phyloP scores from a whole-genome alignment of 2,329 filamentous ascomycete genomes.

The Aspergillus arachidicola region DNA sequence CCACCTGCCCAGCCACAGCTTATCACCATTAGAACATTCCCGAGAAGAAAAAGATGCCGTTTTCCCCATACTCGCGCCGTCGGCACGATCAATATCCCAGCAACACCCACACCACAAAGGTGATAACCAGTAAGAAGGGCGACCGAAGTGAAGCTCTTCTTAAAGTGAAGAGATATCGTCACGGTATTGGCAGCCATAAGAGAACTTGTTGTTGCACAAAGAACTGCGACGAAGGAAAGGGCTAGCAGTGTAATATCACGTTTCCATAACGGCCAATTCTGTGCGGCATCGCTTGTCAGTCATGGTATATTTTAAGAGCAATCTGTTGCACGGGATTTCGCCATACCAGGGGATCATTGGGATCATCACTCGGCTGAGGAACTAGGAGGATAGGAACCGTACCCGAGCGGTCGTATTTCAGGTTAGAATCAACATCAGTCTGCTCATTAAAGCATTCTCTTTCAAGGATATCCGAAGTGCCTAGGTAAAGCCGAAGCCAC shows the following conservation, averaged over 20 bases:
- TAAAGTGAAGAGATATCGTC: slow-evolving; percentile 70
- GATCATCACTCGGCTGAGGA: slow-evolving; percentile 87
- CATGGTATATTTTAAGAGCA: background rate
- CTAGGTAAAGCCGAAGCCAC: slow-evolving; percentile 19
- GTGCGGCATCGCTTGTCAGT: slow-evolving; percentile 9
- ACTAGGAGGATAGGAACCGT: slow-evolving; percentile 75
- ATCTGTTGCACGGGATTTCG: too few species aligned
- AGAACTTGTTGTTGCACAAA: slow-evolving; percentile 81
- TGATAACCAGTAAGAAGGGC: slow-evolving; percentile 87
- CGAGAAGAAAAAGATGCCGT: slow-evolving; percentile 81
- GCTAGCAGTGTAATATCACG: slow-evolving; percentile 79
- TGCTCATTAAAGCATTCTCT: slow-evolving; percentile 51
- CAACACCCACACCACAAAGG: slow-evolving; percentile 77
- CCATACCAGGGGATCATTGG: slow-evolving; percentile 77
- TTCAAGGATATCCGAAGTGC: slow-evolving; percentile 62
- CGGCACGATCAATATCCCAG: slow-evolving; percentile 83
- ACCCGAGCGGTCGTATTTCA: slow-evolving; percentile 75
- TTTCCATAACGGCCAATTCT: slow-evolving; percentile 85
- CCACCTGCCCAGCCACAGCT: slow-evolving; percentile 79
- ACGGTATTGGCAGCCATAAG: slow-evolving; percentile 88
- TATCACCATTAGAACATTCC: slow-evolving; percentile 71
- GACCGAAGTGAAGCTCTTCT: slow-evolving; percentile 69
- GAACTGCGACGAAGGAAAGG: slow-evolving; percentile 77
- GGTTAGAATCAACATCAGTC: slow-evolving; percentile 39
- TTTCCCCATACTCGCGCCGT: slow-evolving; percentile 91